phyloP scores from a whole-genome alignment of 2,329 filamentous ascomycete species.

The Penicillium sp. region DNA sequence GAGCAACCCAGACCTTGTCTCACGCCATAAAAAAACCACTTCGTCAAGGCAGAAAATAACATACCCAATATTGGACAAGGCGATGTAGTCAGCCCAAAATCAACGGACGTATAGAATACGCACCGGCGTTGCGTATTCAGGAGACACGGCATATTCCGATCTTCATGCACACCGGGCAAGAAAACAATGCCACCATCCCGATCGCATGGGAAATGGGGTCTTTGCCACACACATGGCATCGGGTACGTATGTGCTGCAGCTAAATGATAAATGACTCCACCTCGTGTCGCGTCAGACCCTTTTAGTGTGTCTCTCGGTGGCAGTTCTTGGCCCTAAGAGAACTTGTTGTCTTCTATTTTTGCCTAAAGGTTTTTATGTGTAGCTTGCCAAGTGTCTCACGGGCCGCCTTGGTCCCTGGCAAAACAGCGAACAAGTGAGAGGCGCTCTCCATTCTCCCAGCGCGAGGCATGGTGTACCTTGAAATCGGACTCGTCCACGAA shows the following conservation, averaged over 20 bases:
- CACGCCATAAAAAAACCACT: not conserved
- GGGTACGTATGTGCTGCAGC: conserved; percentile 5
- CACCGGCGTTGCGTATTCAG: not conserved
- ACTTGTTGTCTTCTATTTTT: conserved; percentile 17
- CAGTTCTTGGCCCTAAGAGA: conserved; percentile 5
- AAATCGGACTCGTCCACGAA: conserved; percentile 1
- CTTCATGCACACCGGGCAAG: not conserved
- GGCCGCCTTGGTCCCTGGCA: conserved; percentile 5
- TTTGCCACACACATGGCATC: conserved; percentile 16
- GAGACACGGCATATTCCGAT: not conserved
- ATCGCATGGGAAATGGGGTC: conserved; percentile 13
- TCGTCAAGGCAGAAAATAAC: not conserved
- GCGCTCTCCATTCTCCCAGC: conserved; percentile 1
- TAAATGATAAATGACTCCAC: conserved; percentile 7
- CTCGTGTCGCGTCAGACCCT: conserved; percentile 14
- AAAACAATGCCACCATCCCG: conserved; percentile 10
- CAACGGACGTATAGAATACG: not conserved
- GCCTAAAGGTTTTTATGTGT: conserved; percentile 5
- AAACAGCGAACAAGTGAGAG: conserved; percentile 16
- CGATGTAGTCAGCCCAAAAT: not conserved
- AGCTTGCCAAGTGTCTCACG: conserved; percentile 5
- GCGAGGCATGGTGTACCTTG: conserved; percentile 4
- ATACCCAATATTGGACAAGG: not conserved
- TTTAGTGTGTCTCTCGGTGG: conserved; percentile 10
- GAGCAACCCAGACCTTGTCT: conserved; percentile 5